Evolutionary conservation across 208 protist genomes (phyloP).

Genomic region (Herpetomonas tarakana): DNA sequence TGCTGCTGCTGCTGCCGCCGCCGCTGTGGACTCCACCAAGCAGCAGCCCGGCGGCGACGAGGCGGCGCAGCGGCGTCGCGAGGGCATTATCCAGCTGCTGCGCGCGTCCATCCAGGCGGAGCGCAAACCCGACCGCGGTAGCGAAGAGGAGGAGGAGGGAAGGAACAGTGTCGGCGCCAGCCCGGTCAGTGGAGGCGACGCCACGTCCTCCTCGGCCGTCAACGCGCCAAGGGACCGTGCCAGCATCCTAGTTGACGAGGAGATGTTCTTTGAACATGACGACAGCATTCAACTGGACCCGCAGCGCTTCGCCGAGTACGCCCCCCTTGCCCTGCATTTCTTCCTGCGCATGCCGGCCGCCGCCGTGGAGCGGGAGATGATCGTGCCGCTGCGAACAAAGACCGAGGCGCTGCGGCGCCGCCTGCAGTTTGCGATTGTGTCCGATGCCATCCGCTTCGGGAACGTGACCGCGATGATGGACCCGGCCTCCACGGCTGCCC

Average conservation of each 20-base stretch:
- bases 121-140: neutral
- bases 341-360: constrained; percentile 26
- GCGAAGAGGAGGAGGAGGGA: neutral
- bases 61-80: too few species aligned
- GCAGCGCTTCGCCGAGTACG: constrained; percentile 28
- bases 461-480: neutral
- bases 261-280: constrained; percentile 53
- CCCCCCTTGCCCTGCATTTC: constrained; percentile 33
- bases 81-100: neutral
- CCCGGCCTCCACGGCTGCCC: neutral
- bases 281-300: constrained; percentile 32
- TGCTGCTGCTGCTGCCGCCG: neutral
- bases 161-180: neutral
- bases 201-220: neutral
- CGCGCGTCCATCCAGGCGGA: neutral
- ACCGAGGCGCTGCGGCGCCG: constrained; percentile 11
- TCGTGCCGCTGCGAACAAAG: constrained; percentile 20
- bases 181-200: neutral
- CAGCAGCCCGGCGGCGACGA: neutral
- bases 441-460: constrained; percentile 15
- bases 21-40: neutral
- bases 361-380: constrained; percentile 26
- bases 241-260: neutral
- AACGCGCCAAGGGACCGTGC: neutral
- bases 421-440: constrained; percentile 17